Evolutionary conservation across 2,329 filamentous ascomycete species (phyloP).

Genomic region (Xylariales sp.): DNA sequence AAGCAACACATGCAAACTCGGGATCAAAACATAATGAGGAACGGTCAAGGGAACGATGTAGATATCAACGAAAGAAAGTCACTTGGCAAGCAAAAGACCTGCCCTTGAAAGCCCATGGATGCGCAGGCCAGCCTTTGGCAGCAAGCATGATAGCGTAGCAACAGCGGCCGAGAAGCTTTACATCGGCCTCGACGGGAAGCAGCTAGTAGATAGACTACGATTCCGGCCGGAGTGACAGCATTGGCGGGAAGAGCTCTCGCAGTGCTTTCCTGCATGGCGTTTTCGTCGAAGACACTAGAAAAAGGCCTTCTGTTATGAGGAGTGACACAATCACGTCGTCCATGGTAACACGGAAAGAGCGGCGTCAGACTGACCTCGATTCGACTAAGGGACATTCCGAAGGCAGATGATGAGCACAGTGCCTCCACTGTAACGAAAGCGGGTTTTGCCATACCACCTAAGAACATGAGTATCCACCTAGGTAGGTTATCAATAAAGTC

Average conservation of each 20-base stretch:
- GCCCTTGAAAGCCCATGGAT: conserved; percentile 7
- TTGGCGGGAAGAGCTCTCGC: too few relatives aligned
- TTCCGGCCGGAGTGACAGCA: not conserved
- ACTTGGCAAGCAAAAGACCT: conserved; percentile 7
- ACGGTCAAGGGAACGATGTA: conserved; percentile 19
- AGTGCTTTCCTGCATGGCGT: too few relatives aligned
- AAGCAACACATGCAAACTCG: conserved; percentile 17
- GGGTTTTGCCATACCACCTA: not conserved
- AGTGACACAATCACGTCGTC: conserved; percentile 10
- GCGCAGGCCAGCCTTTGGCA: conserved; percentile 3
- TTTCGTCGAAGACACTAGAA: too few relatives aligned
- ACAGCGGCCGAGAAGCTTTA: conserved; percentile 9
- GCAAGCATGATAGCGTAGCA: conserved; percentile 9
- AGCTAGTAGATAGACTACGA: not conserved
- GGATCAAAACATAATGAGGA: conserved; percentile 37
- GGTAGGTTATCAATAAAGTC: too few relatives aligned
- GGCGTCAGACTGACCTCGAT: conserved; percentile 9
- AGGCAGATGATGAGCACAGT: conserved; percentile 11
- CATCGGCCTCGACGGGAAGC: conserved; percentile 7
- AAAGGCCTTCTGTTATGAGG: too few relatives aligned
- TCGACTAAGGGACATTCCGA: conserved; percentile 10
- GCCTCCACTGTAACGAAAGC: conserved; percentile 2
- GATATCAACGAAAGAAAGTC: conserved; percentile 13
- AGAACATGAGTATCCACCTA: too few relatives aligned
- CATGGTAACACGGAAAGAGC: conserved; percentile 9